A percentile compares a stretch with the other conserved stretches of the same genome.
Evolutionary conservation across 2,329 filamentous ascomycete species (phyloP).

Genomic region (Claviceps capensis): DNA sequence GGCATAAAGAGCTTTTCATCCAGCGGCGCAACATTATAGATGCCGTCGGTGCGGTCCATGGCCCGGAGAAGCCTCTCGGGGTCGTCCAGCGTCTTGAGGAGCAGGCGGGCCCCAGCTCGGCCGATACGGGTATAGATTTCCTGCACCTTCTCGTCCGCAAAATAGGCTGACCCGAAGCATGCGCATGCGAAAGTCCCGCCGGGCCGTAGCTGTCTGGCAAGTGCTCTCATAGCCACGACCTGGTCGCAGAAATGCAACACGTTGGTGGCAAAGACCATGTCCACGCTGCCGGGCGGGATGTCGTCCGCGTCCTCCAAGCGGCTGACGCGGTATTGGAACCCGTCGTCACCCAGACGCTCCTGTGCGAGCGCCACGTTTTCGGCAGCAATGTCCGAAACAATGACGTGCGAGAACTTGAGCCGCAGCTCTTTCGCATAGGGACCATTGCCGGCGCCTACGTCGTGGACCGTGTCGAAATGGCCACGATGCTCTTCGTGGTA

Average conservation of each 20-base stretch:
- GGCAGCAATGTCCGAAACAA: slow-evolving; percentile 12
- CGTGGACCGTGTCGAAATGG: slow-evolving; percentile 9
- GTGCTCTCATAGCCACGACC: slow-evolving; percentile 6
- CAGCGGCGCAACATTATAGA: not conserved
- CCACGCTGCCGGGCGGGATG: slow-evolving; percentile 6
- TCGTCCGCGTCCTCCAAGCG: slow-evolving; percentile 10
- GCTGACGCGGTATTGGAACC: slow-evolving; percentile 8
- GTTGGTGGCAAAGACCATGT: slow-evolving; percentile 9
- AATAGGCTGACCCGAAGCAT: not conserved
- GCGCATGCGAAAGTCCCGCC: slow-evolving; percentile 9
- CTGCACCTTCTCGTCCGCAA: not conserved
- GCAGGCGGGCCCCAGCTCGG: not conserved
- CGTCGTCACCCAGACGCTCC: slow-evolving; percentile 6
- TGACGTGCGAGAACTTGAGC: slow-evolving; percentile 10
- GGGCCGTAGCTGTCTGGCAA: slow-evolving; percentile 7
- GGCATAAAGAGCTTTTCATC: not conserved
- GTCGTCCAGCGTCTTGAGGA: not conserved
- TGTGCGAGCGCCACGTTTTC: slow-evolving; percentile 10
- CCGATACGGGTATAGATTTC: slow-evolving; percentile 2
- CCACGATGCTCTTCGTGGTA: slow-evolving; percentile 11
- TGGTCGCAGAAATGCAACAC: slow-evolving; percentile 9
- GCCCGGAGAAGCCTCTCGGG: not conserved
- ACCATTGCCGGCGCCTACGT: slow-evolving; percentile 13
- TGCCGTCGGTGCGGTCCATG: not conserved
- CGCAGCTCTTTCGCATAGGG: slow-evolving; percentile 9